Conservation (phyloP, 2,329 filamentous ascomycete genomes). For the Alternaria triticimaculans region DNA sequence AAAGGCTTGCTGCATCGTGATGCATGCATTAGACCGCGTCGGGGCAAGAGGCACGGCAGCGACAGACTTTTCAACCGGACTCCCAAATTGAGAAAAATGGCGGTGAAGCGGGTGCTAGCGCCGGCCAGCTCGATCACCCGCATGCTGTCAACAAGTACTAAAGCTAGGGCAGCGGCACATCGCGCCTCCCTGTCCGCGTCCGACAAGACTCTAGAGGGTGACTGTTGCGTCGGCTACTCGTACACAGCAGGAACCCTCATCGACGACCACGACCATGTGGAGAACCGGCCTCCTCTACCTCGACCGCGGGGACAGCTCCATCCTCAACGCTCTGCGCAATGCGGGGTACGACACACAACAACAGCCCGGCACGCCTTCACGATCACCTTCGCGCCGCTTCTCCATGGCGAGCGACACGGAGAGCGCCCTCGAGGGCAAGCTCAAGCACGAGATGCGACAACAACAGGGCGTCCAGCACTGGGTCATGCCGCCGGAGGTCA, state of each 20-base stretch:
- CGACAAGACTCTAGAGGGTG: slow-evolving; percentile 20
- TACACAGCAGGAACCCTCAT: slow-evolving; percentile 20
- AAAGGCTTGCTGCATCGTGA: slow-evolving; percentile 5
- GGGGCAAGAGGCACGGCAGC: slow-evolving; percentile 10
- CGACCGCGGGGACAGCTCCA: slow-evolving; percentile 31
- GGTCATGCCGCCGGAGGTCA: slow-evolving; percentile 15
- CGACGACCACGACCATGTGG: slow-evolving; percentile 30
- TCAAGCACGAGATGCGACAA: slow-evolving; percentile 14
- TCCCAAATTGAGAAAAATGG: slow-evolving; percentile 13
- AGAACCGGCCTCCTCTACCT: slow-evolving; percentile 30
- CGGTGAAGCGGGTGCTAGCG: slow-evolving; percentile 22
- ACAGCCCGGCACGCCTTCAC: slow-evolving; percentile 18
- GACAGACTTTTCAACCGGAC: slow-evolving; percentile 12
- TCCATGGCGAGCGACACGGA: slow-evolving; percentile 24
- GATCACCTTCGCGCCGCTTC: slow-evolving; percentile 21
- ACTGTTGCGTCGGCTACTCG: slow-evolving; percentile 19
- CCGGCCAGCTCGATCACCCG: slow-evolving; percentile 14
- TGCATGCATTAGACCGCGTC: slow-evolving; percentile 1
- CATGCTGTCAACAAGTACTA: slow-evolving; percentile 20
- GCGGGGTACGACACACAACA: slow-evolving; percentile 27
- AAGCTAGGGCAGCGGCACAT: slow-evolving; percentile 17
- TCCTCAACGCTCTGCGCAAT: slow-evolving; percentile 26
- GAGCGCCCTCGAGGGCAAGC: slow-evolving; percentile 14
- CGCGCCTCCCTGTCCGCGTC: slow-evolving; percentile 21
- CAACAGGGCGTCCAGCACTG: slow-evolving; percentile 19